Base-by-base conservation (phyloP, 768 basidiomycete species). In the Pholiota molesta region DNA sequence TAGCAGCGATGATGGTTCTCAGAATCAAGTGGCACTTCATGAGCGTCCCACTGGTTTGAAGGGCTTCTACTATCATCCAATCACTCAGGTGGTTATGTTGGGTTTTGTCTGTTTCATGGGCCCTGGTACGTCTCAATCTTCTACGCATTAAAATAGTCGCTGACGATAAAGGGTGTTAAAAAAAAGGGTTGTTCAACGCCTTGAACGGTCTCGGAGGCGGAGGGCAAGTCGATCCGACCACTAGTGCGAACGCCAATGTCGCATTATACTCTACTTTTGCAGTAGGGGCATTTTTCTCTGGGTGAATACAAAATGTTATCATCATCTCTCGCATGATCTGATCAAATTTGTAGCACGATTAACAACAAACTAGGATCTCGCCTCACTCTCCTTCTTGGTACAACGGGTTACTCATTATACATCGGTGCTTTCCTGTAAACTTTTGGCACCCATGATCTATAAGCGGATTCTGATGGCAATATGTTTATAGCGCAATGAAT, bases 361-460 rank as follows among this genome's bases (percentile, higher is more conserved):
- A 92, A 91, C 76, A 95, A 95, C 64, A 84, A 84, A 59, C 78
- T 96, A 26, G 94, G 94, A 16, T 79, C 90, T 49, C 82, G 86
- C 26, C 69, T 88, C 28, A 92, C 94, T 0, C 84, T 96, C 10
- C 77, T 87, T 33, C 65, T 94, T 16, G 94, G 94, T 60, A 89
- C 86, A 10, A 71, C 79, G 5, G 93, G 93, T 5, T 95, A 95
- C 71, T 81, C 88, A 1, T 70, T 95, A 33, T 94, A 91, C 70
- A 86, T 92, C 58, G 86, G 84, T 8, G 86, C 88, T 9, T 92
- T 84, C 70, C 78, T 92, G 90, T 91, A 66, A 60, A 88, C 71
- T 11, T 9, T 14, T 40, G 17, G 14, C 19, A 49, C 5, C 9
- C 13, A 8, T 19, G 23, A 9, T 49, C 47, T 10, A 28, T 49